Evolutionary conservation across 1,139 yeast genomes (phyloP).

Genomic region (Yamadazyma oceani): DNA sequence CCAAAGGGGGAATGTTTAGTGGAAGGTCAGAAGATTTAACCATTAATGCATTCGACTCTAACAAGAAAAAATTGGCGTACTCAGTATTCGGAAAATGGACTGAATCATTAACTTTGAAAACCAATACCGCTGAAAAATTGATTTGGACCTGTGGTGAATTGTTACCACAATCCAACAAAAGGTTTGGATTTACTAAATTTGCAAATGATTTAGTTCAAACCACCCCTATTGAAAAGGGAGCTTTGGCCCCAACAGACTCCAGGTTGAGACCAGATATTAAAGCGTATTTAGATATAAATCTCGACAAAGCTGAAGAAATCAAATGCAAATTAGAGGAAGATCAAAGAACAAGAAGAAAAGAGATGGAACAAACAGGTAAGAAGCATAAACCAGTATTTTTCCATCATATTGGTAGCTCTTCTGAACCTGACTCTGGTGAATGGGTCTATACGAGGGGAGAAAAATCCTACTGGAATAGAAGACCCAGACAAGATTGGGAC

Average conservation of each 20-base stretch:
- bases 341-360: constrained; percentile 76
- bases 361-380: constrained; percentile 45
- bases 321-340: constrained; percentile 72
- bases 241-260: constrained; percentile 83
- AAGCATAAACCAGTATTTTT: constrained; percentile 66
- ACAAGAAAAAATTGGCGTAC: constrained; percentile 36
- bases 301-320: constrained; percentile 66
- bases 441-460: constrained; percentile 66
- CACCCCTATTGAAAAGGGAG: constrained; percentile 63
- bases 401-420: constrained; percentile 36
- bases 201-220: constrained; percentile 81
- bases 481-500: constrained; percentile 61
- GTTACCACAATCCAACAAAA: constrained; percentile 55
- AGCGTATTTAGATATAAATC: constrained; percentile 65
- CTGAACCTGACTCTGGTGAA: constrained; percentile 45
- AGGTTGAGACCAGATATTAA: constrained; percentile 85
- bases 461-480: constrained; percentile 78
- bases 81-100: constrained; percentile 79
- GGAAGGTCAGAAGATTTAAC: constrained; percentile 83
- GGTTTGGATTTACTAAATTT: constrained; percentile 84
- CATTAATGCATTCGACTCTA: constrained; percentile 50
- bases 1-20: constrained; percentile 71
- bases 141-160: constrained; percentile 72
- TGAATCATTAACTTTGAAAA: constrained; percentile 48
- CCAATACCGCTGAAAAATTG: constrained; percentile 39